These are phyloP conservation scores for Yamagishiella unicocca DNA, from an alignment of 139 green algal genomes.

Conservation along the genomic window DNA sequence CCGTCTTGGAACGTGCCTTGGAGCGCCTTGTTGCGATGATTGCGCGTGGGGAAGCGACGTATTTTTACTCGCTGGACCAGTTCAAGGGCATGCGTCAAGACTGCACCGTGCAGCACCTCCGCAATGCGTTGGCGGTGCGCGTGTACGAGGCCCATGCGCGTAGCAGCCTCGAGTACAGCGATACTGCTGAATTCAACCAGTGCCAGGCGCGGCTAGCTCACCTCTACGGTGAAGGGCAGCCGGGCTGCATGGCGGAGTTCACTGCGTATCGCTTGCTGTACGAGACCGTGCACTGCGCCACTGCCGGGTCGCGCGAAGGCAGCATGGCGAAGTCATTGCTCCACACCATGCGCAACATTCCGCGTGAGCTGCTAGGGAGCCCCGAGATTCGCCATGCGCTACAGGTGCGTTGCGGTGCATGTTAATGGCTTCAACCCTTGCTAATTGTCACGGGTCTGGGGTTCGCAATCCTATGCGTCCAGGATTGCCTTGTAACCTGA, in stretches of 20 bases:
- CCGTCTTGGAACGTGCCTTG: constrained; percentile 74
- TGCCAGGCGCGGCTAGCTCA: constrained; percentile 87
- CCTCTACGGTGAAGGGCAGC: constrained; percentile 68
- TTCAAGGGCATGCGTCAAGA: constrained; percentile 95
- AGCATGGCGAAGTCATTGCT: constrained; percentile 69
- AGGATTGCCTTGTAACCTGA: not conserved
- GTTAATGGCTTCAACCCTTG: no score
- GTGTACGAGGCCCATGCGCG: constrained; percentile 90
- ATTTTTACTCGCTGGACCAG: constrained; percentile 88
- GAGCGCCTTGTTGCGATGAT: constrained; percentile 64
- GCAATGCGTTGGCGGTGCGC: constrained; percentile 72
- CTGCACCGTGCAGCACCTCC: constrained; percentile 88
- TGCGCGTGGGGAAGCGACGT: constrained; percentile 57
- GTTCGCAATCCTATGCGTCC: not conserved
- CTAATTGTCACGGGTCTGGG: no score
- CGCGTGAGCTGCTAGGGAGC: constrained; percentile 34
- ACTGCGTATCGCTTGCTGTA: constrained; percentile 72
- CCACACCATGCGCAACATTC: constrained; percentile 66
- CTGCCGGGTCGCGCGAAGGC: not conserved
- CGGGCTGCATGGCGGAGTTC: constrained; percentile 65
- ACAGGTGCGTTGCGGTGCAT: constrained; percentile 54
- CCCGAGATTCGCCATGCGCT: constrained; percentile 76
- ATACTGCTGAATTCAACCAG: constrained; percentile 92
- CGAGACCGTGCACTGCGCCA: constrained; percentile 64
- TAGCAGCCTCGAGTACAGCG: constrained; percentile 88